A percentile compares a stretch with the other conserved stretches of the same genome.
Evolutionary conservation across 345 rosid genomes (phyloP).

Genomic region (Mercurialis annua): DNA sequence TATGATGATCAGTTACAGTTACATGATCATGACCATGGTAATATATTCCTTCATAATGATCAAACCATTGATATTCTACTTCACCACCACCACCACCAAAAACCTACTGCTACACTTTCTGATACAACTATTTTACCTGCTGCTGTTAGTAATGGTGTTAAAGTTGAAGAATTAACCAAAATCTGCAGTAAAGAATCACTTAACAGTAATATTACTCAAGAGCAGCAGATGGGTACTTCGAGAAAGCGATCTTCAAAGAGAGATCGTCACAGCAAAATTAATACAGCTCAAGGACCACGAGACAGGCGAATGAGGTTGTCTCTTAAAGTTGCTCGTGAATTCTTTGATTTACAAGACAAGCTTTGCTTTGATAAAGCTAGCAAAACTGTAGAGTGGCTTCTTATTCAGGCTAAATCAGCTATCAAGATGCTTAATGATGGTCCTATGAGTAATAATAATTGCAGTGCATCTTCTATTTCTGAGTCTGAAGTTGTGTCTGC

Average conservation of each 20-base stretch:
- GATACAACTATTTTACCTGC: background rate
- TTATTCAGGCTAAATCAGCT: slow-evolving; percentile 51
- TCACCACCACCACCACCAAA: slow-evolving; percentile 27
- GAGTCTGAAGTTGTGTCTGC: slow-evolving; percentile 47
- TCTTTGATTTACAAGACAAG: slow-evolving; percentile 81
- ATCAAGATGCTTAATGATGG: slow-evolving; percentile 37
- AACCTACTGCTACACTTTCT: background rate
- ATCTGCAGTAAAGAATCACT: background rate
- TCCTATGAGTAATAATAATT: background rate
- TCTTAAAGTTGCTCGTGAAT: slow-evolving; percentile 59
- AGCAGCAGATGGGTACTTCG: background rate
- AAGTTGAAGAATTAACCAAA: background rate
- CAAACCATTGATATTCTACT: slow-evolving; percentile 28
- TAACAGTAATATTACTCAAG: background rate
- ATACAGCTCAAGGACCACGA: slow-evolving; percentile 72
- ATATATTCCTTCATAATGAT: slow-evolving; percentile 21
- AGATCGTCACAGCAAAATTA: slow-evolving; percentile 86
- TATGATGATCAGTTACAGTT: slow-evolving; percentile 31
- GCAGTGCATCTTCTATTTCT: slow-evolving; percentile 39
- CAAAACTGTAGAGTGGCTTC: slow-evolving; percentile 81
- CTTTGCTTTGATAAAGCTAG: slow-evolving; percentile 78
- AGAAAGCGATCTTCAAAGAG: slow-evolving; percentile 47
- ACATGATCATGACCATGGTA: slow-evolving; percentile 17
- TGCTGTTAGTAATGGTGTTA: slow-evolving; percentile 28
- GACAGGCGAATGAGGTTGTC: slow-evolving; percentile 89